Conservation (phyloP, 768 basidiomycete genomes). For the Termitomyces sp. region DNA sequence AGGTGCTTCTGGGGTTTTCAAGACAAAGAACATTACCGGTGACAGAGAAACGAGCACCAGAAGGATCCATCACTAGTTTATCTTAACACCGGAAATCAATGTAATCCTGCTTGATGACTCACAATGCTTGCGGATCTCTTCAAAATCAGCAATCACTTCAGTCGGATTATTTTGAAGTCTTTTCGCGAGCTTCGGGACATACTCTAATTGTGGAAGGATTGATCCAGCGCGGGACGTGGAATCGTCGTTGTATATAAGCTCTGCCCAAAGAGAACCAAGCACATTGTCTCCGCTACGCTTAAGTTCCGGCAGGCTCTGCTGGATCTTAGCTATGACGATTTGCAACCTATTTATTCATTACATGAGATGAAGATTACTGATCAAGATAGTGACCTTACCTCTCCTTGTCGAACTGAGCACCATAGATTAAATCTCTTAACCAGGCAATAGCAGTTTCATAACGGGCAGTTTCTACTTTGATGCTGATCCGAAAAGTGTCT, state of each 20-base stretch:
- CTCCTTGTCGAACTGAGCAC: constrained; percentile 72
- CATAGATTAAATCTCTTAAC: constrained; percentile 78
- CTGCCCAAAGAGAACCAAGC: constrained; percentile 62
- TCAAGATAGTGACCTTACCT: constrained; percentile 38
- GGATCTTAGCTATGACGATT: constrained; percentile 81
- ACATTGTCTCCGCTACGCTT: constrained; percentile 88
- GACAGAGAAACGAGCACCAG: constrained; percentile 83
- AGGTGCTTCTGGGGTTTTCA: constrained; percentile 64
- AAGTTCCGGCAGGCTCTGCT: constrained; percentile 84
- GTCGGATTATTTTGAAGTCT: constrained; percentile 71
- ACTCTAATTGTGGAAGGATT: constrained; percentile 72
- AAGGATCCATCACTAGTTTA: constrained; percentile 70
- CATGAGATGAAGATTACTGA: neutral
- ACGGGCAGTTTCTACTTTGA: constrained; percentile 79
- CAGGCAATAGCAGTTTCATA: constrained; percentile 84
- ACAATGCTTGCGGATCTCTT: constrained; percentile 68
- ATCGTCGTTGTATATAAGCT: constrained; percentile 59
- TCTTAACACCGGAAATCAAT: neutral
- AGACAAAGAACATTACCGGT: constrained; percentile 80
- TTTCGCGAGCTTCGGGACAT: constrained; percentile 68
- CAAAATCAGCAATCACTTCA: constrained; percentile 66
- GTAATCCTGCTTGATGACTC: constrained; percentile 23
- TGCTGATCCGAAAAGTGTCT: constrained; percentile 67
- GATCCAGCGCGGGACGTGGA: constrained; percentile 67
- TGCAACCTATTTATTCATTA: constrained; percentile 50